phyloP scores from a whole-genome alignment of 2,329 filamentous ascomycete species.

The Septoria linicola region DNA sequence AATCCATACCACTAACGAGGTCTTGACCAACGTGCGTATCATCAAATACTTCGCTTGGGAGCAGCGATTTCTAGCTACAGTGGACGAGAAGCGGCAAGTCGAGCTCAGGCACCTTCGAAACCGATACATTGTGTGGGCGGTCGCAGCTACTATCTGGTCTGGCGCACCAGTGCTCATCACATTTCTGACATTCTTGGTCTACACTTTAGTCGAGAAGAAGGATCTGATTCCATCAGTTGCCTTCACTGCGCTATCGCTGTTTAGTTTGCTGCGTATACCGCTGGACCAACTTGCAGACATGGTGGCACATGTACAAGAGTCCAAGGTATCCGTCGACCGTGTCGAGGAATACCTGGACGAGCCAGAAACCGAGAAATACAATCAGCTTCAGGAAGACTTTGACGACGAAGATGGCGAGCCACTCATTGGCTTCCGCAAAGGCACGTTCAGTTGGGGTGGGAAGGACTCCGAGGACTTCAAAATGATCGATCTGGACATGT shows the following conservation, averaged over 20 bases:
- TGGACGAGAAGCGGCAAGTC: conserved; percentile 79
- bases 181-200: conserved; percentile 92
- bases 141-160: conserved; percentile 93
- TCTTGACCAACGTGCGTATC: conserved; percentile 94
- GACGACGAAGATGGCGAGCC: conserved; percentile 66
- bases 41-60: conserved; percentile 99
- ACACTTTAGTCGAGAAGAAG: conserved; percentile 86
- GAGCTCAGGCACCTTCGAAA: conserved; percentile 77
- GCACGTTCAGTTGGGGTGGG: conserved; percentile 85
- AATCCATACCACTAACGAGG: conserved; percentile 94
- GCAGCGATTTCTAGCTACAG: conserved; percentile 77
- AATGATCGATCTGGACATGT: conserved; percentile 77
- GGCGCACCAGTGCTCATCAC: conserved; percentile 93
- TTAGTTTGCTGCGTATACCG: conserved; percentile 88
- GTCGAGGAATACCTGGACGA: conserved; percentile 92
- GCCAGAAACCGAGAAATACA: conserved; percentile 94
- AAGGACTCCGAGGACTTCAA: conserved; percentile 57
- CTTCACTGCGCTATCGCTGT: conserved; percentile 93
- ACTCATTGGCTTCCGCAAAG: conserved; percentile 79
- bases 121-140: conserved; percentile 87
- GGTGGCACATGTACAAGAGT: conserved; percentile 97
- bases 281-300: conserved; percentile 96
- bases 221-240: conserved; percentile 87
- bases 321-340: conserved; percentile 93
- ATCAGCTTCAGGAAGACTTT: conserved; percentile 72